Evolutionary conservation across 768 basidiomycete species (phyloP).

Genomic region (Amanita molliuscula): DNA sequence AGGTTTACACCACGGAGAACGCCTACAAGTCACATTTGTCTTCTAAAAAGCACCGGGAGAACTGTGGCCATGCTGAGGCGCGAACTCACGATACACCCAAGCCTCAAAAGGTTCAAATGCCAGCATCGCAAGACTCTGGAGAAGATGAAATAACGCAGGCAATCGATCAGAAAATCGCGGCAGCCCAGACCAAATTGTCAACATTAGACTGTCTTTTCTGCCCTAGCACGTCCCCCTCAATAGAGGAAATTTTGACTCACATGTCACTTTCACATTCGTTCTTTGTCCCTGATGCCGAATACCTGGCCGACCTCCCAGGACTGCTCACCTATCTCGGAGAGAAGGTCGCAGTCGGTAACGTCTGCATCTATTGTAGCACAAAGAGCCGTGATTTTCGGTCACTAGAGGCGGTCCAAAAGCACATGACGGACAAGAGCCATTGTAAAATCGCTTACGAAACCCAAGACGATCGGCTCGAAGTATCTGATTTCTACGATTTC

Average conservation of each 20-base stretch:
- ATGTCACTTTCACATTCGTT: slow-evolving; percentile 88
- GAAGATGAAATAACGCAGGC: slow-evolving; percentile 40
- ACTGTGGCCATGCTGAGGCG: slow-evolving; percentile 11
- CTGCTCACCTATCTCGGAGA: slow-evolving; percentile 82
- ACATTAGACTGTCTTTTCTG: slow-evolving; percentile 84
- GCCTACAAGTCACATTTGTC: slow-evolving; percentile 80
- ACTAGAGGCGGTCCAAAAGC: slow-evolving; percentile 82
- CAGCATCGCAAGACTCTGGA: slow-evolving; percentile 19
- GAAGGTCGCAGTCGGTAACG: slow-evolving; percentile 87
- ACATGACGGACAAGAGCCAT: slow-evolving; percentile 94
- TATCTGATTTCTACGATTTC: slow-evolving; percentile 94
- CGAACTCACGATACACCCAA: neutral
- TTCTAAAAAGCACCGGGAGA: slow-evolving; percentile 86
- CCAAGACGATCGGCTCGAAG: slow-evolving; percentile 69
- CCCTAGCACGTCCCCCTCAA: slow-evolving; percentile 31
- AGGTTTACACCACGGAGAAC: slow-evolving; percentile 82
- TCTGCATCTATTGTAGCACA: slow-evolving; percentile 87
- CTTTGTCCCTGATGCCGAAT: slow-evolving; percentile 92
- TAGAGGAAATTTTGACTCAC: slow-evolving; percentile 68
- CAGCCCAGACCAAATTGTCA: slow-evolving; percentile 53
- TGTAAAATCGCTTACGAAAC: slow-evolving; percentile 92
- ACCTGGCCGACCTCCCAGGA: slow-evolving; percentile 75
- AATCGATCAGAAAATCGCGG: slow-evolving; percentile 70
- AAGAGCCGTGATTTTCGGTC: slow-evolving; percentile 74
- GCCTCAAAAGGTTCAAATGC: neutral